Conservation (phyloP, 2,329 filamentous ascomycete species). For the Coniosporium tulheliwenetii region DNA sequence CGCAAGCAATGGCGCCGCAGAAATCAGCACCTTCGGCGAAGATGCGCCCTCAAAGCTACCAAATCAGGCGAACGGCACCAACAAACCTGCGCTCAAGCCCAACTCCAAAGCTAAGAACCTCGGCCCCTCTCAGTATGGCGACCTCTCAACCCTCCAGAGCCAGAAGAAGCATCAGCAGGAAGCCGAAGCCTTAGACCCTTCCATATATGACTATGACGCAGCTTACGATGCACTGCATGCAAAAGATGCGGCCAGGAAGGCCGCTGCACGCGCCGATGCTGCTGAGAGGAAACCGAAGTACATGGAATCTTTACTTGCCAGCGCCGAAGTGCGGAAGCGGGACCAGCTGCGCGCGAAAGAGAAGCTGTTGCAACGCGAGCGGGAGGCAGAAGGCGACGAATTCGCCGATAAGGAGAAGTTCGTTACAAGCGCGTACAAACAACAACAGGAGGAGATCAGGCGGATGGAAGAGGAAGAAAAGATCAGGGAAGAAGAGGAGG, state of each 20-base stretch:
- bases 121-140: constrained; percentile 35
- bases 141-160: constrained; percentile 49
- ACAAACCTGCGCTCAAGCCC: constrained; percentile 16
- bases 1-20: constrained; percentile 28
- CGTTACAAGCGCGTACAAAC: constrained; percentile 69
- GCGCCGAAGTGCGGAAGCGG: constrained; percentile 61
- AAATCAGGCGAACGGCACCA: constrained; percentile 11
- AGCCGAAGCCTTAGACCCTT: constrained; percentile 52
- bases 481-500: constrained; percentile 46
- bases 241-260: constrained; percentile 37
- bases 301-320: constrained; percentile 57
- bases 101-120: constrained; percentile 24
- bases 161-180: constrained; percentile 49
- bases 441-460: constrained; percentile 62
- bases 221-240: constrained; percentile 64
- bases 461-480: constrained; percentile 58
- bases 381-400: constrained; percentile 66
- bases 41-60: constrained; percentile 24
- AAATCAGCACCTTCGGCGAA: constrained; percentile 43
- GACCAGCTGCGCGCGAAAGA: constrained; percentile 67
- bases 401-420: constrained; percentile 76
- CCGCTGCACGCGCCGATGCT: constrained; percentile 35
- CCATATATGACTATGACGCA: constrained; percentile 73
- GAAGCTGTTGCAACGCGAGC: constrained; percentile 61
- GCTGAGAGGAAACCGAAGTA: constrained; percentile 57